phyloP scores from a whole-genome alignment of 306 rosid genomes.

The Casuarina cunninghamiana region DNA sequence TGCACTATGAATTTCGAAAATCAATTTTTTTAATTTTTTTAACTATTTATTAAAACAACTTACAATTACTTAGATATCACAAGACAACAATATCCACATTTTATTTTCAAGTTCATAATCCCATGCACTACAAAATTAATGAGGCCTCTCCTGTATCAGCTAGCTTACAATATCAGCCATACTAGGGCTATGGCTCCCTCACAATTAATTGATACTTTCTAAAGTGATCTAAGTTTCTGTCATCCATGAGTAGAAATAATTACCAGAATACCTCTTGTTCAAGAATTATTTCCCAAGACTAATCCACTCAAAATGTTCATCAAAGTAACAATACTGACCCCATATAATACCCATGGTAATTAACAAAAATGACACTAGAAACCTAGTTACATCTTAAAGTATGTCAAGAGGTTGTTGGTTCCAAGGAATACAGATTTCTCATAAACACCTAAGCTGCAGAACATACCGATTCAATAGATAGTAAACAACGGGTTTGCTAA shows the following conservation, averaged over 20 bases:
- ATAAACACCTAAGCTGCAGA: conserved; percentile 9
- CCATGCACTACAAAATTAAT: conserved; percentile 6
- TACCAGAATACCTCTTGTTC: conserved; percentile 1
- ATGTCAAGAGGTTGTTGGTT: neutral
- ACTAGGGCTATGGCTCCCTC: neutral
- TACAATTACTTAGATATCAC: neutral
- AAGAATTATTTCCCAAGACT: neutral
- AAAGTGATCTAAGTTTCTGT: neutral
- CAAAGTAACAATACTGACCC: neutral
- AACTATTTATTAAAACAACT: neutral
- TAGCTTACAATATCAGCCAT: neutral
- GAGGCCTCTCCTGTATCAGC: neutral
- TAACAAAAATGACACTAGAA: neutral
- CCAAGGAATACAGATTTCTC: neutral
- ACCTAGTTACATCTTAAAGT: neutral
- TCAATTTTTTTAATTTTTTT: neutral
- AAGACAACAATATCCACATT: neutral
- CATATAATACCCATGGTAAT: neutral
- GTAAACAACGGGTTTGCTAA: conserved; percentile 84
- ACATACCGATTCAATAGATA: conserved; percentile 79
- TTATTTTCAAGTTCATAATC: neutral
- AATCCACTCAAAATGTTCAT: neutral
- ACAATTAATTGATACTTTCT: neutral
- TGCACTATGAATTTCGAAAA: neutral
- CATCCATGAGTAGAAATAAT: neutral